Evolutionary conservation across 192 early-diverging fungal species (phyloP).

Genomic region (Podila clonocystis): DNA sequence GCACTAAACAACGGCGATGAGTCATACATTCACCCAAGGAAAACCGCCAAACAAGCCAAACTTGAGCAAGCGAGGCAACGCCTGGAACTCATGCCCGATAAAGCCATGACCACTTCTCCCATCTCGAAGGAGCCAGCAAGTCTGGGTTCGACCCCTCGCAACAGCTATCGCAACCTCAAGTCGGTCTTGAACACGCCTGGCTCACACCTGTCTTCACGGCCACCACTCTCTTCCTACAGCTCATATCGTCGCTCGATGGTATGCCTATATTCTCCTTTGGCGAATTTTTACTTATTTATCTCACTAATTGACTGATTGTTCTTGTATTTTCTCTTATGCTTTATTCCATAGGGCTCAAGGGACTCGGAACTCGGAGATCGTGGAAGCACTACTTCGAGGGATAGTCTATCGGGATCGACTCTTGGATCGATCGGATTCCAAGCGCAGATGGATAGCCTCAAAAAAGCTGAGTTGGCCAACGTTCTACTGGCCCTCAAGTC

Average conservation of each 20-base stretch:
- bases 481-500: slow-evolving; percentile 18
- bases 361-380: slow-evolving; percentile 45
- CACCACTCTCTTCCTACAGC: slow-evolving; percentile 24
- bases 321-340: not conserved
- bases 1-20: slow-evolving; percentile 20
- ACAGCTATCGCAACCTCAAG: not conserved
- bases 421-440: slow-evolving; percentile 45
- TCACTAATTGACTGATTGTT: not conserved
- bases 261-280: not conserved
- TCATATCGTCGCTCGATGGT: slow-evolving; percentile 39
- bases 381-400: slow-evolving; percentile 46
- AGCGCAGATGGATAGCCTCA: slow-evolving; percentile 34
- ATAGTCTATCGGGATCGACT: slow-evolving; percentile 49
- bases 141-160: not conserved
- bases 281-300: not conserved
- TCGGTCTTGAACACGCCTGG: not conserved
- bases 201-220: slow-evolving; percentile 3
- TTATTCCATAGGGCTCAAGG: slow-evolving; percentile 19
- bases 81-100: slow-evolving; percentile 10
- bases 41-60: slow-evolving; percentile 14
- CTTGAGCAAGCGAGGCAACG: slow-evolving; percentile 21
- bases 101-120: not conserved
- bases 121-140: not conserved
- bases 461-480: slow-evolving; percentile 29
- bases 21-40: slow-evolving; percentile 2